Evolutionary conservation across 805 yeast species (phyloP), one percentile per base, ranked within the genome.

Genomic region (Blastobotrys americana): DNA sequence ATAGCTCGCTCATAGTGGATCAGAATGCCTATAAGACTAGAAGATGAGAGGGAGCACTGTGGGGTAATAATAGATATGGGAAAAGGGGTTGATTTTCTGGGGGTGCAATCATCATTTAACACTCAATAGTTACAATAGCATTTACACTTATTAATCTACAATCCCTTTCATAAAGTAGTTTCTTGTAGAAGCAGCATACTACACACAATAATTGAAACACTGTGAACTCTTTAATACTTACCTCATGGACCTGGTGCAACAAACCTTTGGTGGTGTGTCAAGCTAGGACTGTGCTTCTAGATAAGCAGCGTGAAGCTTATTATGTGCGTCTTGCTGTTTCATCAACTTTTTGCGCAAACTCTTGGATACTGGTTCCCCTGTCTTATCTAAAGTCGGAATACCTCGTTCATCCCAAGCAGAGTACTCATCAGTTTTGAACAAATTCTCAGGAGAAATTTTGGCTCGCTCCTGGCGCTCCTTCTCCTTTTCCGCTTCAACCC

Each of bases 341-440:
- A 69, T 64, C 53, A 93, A 69, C 67, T 90, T 90, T 76, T 93
- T 93, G 48, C 71, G 70, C 68, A 82, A 78, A 61, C 95, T 84
- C 69, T 93, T 93, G 34, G 93, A 74, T 4, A 93, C 73, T 1
- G 67, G 60, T 54, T 79, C 86, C 9, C 97, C 97, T 6, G 76
- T 77, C 27, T 68, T 72, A 52, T 81, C 85, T 58, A 78, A 80
- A 0, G 79, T 72, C 16, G 98, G 98, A 15, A 93, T 46, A 1
- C 98, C 98, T 28, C 73, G 65, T 20, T 74, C 89, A 60, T 93
- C 97, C 84, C 90, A 93, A 58, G 77, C 84, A 6, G 77, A 64
- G 61, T 77, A 93, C 46, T 73, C 75, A 3, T 58, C 65, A 44
- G 76, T 75, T 55, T 71, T 74, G 68, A 89, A 93, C 79, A 93